Evolutionary conservation across 305 asterid species (phyloP).

Genomic region (Solanum hybrid): DNA sequence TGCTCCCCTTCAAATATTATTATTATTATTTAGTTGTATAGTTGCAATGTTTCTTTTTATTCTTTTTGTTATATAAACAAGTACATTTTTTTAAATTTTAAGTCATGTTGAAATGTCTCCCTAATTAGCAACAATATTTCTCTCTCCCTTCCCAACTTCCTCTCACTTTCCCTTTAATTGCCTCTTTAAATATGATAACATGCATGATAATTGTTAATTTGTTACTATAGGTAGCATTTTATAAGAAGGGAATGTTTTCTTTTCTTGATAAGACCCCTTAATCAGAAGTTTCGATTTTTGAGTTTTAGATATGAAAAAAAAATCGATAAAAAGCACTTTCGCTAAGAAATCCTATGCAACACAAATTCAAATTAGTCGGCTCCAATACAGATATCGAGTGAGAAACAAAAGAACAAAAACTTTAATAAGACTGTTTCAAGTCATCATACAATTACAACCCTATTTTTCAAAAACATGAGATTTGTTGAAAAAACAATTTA

Average conservation of each 20-base stretch:
- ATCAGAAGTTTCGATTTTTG: background rate
- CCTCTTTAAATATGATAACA: background rate
- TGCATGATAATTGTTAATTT: background rate
- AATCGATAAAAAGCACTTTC: no score
- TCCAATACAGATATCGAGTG: background rate
- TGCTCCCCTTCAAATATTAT: slow-evolving; percentile 4
- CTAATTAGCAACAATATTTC: background rate
- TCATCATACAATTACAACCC: background rate
- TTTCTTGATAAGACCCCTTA: background rate
- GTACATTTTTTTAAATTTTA: background rate
- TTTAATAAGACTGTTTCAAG: background rate
- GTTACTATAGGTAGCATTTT: background rate
- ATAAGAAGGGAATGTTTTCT: background rate
- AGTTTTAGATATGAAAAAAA: background rate
- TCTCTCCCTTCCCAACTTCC: background rate
- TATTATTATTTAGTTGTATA: background rate
- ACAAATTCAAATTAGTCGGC: background rate
- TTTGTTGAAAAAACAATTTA: background rate
- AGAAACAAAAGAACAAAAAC: background rate
- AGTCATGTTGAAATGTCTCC: background rate
- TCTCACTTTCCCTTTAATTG: background rate
- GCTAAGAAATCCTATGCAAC: background rate
- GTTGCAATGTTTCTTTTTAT: background rate
- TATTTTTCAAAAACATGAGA: background rate
- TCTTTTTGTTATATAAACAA: background rate